These are phyloP conservation scores for Calonectria multiphialidica DNA, from an alignment of 2,329 filamentous ascomycete genomes.

Conservation along the genomic window DNA sequence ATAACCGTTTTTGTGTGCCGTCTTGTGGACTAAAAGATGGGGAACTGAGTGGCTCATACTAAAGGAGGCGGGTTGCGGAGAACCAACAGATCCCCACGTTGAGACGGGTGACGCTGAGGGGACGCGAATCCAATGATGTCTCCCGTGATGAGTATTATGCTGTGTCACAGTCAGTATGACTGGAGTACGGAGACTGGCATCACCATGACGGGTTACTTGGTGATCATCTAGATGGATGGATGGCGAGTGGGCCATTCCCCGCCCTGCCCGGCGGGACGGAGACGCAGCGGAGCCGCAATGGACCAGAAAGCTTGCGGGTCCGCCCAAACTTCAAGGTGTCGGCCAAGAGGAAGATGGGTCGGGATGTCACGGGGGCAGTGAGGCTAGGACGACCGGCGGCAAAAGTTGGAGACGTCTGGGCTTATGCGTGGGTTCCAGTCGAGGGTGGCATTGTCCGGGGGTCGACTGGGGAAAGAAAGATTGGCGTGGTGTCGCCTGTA, in stretches of 20 bases:
- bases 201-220: not conserved
- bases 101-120: not conserved
- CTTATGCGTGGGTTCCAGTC: constrained; percentile 11
- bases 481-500: not conserved
- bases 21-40: not conserved
- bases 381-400: constrained; percentile 30
- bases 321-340: constrained; percentile 35
- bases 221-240: constrained; percentile 25
- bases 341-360: constrained; percentile 37
- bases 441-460: constrained; percentile 11
- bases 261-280: constrained; percentile 40
- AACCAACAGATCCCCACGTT: not conserved
- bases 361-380: constrained; percentile 33
- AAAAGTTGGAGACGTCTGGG: constrained; percentile 22
- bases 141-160: not conserved
- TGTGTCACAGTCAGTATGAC: not conserved
- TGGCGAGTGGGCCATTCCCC: constrained; percentile 25
- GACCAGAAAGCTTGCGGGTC: constrained; percentile 40
- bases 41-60: not conserved
- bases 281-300: constrained; percentile 46
- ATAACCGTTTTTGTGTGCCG: constrained; percentile 12
- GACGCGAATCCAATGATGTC: too few species aligned
- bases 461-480: constrained; percentile 2
- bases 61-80: constrained; percentile 9
- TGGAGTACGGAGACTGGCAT: not conserved